These are phyloP conservation scores for Solanum commersonii DNA, from an alignment of 257 asterid species.

Conservation along the genomic window DNA sequence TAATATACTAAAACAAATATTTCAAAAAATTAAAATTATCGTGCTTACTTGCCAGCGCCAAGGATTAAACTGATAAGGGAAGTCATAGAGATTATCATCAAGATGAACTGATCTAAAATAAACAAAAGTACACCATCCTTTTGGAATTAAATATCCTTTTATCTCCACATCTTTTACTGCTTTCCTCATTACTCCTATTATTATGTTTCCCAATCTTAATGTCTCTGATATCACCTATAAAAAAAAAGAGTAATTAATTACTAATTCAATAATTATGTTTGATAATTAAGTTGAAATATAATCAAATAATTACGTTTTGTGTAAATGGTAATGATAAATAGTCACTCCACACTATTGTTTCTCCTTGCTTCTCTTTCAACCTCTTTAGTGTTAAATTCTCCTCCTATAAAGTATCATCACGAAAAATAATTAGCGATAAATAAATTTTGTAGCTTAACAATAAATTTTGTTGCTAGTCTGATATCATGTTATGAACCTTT, in stretches of 20 bases:
- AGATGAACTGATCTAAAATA: slow-evolving; percentile 86
- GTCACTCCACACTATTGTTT: slow-evolving; percentile 55
- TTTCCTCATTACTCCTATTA: slow-evolving; percentile 81
- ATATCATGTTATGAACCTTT: neutral
- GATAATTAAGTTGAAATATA: neutral
- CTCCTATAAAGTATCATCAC: slow-evolving; percentile 28
- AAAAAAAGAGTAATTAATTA: neutral
- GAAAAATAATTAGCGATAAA: neutral
- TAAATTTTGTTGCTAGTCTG: neutral
- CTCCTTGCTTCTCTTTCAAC: slow-evolving; percentile 47
- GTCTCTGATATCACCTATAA: slow-evolving; percentile 87
- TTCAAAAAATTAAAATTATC: neutral
- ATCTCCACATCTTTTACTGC: slow-evolving; percentile 81
- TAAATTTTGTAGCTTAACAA: neutral
- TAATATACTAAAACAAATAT: neutral
- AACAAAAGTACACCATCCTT: slow-evolving; percentile 76
- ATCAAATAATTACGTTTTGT: slow-evolving; percentile 37
- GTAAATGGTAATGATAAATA: slow-evolving; percentile 67
- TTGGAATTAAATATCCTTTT: slow-evolving; percentile 67
- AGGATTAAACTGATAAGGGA: slow-evolving; percentile 67
- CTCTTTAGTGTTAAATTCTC: slow-evolving; percentile 57
- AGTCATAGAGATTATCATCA: slow-evolving; percentile 52
- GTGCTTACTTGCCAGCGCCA: slow-evolving; percentile 95
- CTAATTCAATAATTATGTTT: neutral
- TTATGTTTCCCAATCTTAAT: slow-evolving; percentile 76